Conservation (phyloP, 176 grass and related monocot species). For the Oryza australiensis region DNA sequence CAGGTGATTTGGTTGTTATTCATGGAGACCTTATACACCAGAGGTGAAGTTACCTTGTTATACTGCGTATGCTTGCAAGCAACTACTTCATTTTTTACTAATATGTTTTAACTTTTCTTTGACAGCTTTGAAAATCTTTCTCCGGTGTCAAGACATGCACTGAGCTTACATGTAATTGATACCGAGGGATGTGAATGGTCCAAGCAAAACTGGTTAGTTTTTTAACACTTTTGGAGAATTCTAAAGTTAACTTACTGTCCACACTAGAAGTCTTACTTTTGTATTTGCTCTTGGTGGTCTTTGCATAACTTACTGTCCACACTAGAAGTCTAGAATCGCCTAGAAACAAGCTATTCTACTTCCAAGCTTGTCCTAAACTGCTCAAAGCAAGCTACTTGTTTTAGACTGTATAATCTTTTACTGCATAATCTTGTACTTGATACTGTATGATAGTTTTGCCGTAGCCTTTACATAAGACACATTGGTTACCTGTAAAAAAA, state of each 20-base stretch:
- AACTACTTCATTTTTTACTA: conserved; percentile 33
- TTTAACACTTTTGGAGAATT: background rate
- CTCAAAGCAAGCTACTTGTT: conserved; percentile 5
- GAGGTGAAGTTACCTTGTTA: conserved; percentile 53
- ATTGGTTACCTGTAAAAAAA: background rate
- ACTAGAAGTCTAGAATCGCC: background rate
- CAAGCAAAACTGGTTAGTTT: conserved; percentile 88
- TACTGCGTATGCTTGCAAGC: background rate
- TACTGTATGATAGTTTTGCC: background rate
- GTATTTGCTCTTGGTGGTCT: background rate
- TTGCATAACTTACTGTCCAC: background rate
- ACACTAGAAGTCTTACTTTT: conserved; percentile 10
- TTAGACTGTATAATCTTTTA: background rate
- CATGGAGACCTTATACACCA: conserved; percentile 96
- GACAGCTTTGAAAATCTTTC: conserved; percentile 87
- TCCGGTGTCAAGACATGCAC: conserved; percentile 79
- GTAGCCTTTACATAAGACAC: background rate
- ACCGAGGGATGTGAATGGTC: conserved; percentile 81
- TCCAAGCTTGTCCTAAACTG: background rate
- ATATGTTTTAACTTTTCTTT: conserved; percentile 25
- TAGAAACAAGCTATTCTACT: conserved; percentile 2
- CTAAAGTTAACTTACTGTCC: conserved; percentile 10
- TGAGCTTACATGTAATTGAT: conserved; percentile 84
- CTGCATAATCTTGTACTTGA: background rate
- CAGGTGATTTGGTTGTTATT: conserved; percentile 82